Percentiles rank a stretch among this genome's conserved stretches.
These are phyloP conservation scores for Rehmannia glutinosa DNA, from an alignment of 257 asterid species.

Conservation along the genomic window DNA sequence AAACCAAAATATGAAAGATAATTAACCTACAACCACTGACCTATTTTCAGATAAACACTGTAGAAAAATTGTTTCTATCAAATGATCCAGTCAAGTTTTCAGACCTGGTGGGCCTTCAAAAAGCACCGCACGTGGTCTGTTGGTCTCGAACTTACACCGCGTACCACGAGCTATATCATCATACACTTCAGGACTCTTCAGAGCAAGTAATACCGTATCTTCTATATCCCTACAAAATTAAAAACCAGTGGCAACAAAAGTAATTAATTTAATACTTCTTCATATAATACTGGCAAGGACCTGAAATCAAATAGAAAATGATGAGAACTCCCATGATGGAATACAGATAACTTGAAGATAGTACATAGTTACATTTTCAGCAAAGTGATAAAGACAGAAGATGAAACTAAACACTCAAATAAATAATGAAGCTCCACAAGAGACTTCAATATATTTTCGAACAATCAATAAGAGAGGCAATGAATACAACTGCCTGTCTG, in stretches of 20 bases:
- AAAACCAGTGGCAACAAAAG: constrained; percentile 14
- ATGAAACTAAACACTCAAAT: not conserved
- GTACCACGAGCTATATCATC: constrained; percentile 96
- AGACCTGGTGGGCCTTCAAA: constrained; percentile 99
- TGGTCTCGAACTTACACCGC: constrained; percentile 90
- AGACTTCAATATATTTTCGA: not conserved
- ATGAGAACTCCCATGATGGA: not conserved
- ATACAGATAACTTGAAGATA: constrained; percentile 10
- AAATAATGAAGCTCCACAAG: not conserved
- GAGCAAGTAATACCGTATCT: constrained; percentile 85
- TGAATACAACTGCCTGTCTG: too few relatives aligned
- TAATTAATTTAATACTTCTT: not conserved
- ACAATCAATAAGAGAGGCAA: not conserved
- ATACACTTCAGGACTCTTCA: constrained; percentile 90
- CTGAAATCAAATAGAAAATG: constrained; percentile 10
- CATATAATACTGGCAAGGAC: not conserved
- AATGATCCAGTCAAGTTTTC: constrained; percentile 17
- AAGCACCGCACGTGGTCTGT: constrained; percentile 92
- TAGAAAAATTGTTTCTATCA: not conserved
- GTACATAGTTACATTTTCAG: not conserved
- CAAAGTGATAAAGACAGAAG: constrained; percentile 1
- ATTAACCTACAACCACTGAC: too few relatives aligned
- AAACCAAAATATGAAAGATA: too few relatives aligned
- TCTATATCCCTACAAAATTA: constrained; percentile 63
- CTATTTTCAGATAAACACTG: not conserved